Evolutionary conservation across 805 yeast genomes (phyloP).

Genomic region (Saturnispora zaruensis): DNA sequence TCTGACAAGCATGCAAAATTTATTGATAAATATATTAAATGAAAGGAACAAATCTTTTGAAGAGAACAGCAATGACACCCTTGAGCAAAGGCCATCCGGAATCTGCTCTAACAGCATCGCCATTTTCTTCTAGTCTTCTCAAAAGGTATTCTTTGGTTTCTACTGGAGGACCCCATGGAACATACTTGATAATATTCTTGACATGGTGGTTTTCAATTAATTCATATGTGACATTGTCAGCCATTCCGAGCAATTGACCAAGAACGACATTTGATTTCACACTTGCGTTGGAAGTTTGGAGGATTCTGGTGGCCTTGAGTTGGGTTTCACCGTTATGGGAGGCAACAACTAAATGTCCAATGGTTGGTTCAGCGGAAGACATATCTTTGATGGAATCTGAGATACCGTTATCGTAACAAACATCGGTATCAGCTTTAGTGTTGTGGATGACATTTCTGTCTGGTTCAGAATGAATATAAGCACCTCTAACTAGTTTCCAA

Average conservation of each 20-base stretch:
- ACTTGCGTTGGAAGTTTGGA: conserved; percentile 25
- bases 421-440: conserved; percentile 75
- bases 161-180: conserved; percentile 95
- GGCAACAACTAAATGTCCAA: conserved; percentile 82
- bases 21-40: conserved; percentile 32
- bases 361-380: conserved; percentile 32
- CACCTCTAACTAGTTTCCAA: conserved; percentile 89
- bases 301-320: conserved; percentile 53
- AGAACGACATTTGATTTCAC: conserved; percentile 59
- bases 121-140: conserved; percentile 91
- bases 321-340: conserved; percentile 83
- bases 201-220: conserved; percentile 56
- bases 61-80: conserved; percentile 37
- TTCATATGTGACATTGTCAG: conserved; percentile 77
- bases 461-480: conserved; percentile 85
- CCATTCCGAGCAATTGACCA: conserved; percentile 94
- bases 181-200: conserved; percentile 80
- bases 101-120: conserved; percentile 84
- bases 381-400: conserved; percentile 52
- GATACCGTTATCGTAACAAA: conserved; percentile 64
- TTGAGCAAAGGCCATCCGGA: conserved; percentile 69
- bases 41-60: conserved; percentile 20
- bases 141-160: conserved; percentile 86
- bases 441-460: conserved; percentile 64
- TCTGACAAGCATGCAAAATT: conserved; percentile 36